These are phyloP conservation scores for Phytophthora lateralis DNA, from an alignment of 352 stramenopile species.

Conservation along the genomic window DNA sequence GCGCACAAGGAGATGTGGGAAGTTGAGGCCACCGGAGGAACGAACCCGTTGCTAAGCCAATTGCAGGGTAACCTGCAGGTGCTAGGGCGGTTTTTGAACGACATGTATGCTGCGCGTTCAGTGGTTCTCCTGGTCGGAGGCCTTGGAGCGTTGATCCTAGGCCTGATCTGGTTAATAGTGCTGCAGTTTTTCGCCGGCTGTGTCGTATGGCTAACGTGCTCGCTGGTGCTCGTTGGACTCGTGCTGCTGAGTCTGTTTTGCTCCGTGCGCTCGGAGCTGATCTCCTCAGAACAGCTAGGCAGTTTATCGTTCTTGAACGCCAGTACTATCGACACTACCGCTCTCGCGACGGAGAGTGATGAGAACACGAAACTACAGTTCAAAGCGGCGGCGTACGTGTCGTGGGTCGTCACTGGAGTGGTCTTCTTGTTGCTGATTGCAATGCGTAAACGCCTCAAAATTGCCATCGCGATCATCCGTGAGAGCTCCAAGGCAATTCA, in stretches of 20 bases:
- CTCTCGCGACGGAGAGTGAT: conserved; percentile 34
- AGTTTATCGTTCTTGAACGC: conserved; percentile 55
- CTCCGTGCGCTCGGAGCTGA: conserved; percentile 69
- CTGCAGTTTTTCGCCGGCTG: conserved; percentile 79
- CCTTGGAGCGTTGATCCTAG: conserved; percentile 54
- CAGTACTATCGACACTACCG: conserved; percentile 34
- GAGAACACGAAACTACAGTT: conserved; percentile 59
- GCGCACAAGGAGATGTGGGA: conserved; percentile 71
- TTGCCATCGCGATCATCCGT: conserved; percentile 73
- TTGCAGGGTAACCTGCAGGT: conserved; percentile 66
- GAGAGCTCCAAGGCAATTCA: conserved; percentile 72
- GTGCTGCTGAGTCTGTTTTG: conserved; percentile 79
- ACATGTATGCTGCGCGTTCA: conserved; percentile 67
- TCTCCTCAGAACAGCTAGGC: conserved; percentile 41
- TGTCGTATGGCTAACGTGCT: conserved; percentile 84
- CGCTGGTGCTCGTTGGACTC: conserved; percentile 63
- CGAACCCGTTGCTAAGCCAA: conserved; percentile 73
- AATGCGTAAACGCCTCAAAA: conserved; percentile 71
- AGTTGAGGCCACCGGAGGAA: conserved; percentile 47
- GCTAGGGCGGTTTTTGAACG: conserved; percentile 71
- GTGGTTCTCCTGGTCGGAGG: conserved; percentile 66
- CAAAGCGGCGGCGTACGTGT: conserved; percentile 64
- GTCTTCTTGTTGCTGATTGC: conserved; percentile 67
- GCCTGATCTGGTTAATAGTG: conserved; percentile 73
- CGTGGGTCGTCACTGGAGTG: conserved; percentile 54